Evolutionary conservation across 305 asterid genomes (phyloP).

Genomic region (Solanum hybrid): DNA sequence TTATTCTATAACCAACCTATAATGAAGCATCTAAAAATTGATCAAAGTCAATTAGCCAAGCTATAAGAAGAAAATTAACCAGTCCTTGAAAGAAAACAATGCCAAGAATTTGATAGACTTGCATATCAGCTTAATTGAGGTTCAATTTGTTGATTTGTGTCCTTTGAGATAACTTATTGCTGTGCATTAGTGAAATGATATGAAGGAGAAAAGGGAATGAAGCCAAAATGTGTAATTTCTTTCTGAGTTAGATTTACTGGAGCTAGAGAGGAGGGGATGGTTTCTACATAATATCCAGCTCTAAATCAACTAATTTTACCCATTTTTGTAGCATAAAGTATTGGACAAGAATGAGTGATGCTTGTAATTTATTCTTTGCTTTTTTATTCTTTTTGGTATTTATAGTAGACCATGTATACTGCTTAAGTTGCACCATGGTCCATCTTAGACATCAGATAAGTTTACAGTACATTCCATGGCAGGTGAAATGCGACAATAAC

Average conservation of each 20-base stretch:
- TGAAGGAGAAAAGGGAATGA: neutral
- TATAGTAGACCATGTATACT: neutral
- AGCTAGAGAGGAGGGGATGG: neutral
- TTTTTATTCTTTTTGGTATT: neutral
- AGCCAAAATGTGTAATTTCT: neutral
- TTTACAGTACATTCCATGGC: neutral
- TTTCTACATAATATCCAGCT: neutral
- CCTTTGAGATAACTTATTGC: neutral
- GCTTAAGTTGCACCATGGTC: neutral
- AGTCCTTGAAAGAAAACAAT: neutral
- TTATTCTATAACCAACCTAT: neutral
- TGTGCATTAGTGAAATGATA: neutral
- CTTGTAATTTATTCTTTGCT: neutral
- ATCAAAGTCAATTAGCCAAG: neutral
- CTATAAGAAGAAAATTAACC: neutral
- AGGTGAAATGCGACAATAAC: neutral
- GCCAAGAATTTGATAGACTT: neutral
- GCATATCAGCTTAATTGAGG: neutral
- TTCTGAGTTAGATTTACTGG: neutral
- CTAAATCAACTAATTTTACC: neutral
- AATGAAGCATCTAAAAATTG: neutral
- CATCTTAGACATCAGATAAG: neutral
- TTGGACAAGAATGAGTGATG: neutral
- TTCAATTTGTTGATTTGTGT: neutral
- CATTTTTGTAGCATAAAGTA: neutral